Evolutionary conservation across 2,329 filamentous ascomycete genomes (phyloP).

Genomic region (Sarocladium oryzae): DNA sequence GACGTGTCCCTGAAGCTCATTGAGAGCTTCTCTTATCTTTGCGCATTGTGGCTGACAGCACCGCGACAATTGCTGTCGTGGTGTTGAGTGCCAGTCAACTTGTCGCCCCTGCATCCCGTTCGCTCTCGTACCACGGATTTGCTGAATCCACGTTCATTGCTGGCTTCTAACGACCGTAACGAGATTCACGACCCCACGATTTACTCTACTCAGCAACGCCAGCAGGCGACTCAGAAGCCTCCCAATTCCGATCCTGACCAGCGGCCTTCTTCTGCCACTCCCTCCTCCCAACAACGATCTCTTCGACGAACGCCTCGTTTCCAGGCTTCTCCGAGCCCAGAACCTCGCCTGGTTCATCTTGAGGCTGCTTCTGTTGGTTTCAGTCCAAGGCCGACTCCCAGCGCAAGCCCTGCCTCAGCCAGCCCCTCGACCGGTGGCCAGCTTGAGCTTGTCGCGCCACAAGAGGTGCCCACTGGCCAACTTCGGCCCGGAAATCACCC

Average conservation of each 20-base stretch:
- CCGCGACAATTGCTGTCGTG: conserved; percentile 21
- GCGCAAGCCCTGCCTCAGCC: conserved; percentile 4
- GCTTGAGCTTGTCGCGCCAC: not conserved
- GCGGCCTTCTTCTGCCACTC: conserved; percentile 32
- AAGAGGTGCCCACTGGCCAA: not conserved
- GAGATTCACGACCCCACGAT: conserved; percentile 43
- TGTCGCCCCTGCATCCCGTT: conserved; percentile 36
- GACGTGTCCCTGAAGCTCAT: not conserved
- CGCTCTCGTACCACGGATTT: conserved; percentile 37
- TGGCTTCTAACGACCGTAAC: conserved; percentile 46
- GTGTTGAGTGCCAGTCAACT: conserved; percentile 34
- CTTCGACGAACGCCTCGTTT: conserved; percentile 49
- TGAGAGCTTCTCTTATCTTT: not conserved
- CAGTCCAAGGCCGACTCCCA: conserved; percentile 25
- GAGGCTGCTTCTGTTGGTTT: conserved; percentile 43
- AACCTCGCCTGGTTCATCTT: conserved; percentile 36
- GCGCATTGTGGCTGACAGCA: not conserved
- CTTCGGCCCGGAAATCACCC: conserved; percentile 18
- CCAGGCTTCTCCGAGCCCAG: conserved; percentile 35
- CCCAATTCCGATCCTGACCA: conserved; percentile 30
- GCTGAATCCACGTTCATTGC: conserved; percentile 34
- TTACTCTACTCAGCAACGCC: conserved; percentile 35
- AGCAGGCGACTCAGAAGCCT: conserved; percentile 27
- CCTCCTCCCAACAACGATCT: conserved; percentile 38
- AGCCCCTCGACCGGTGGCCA: conserved; percentile 7